Percentiles rank a stretch among this genome's conserved stretches.
Evolutionary conservation across 2,329 filamentous ascomycete genomes (phyloP).

Genomic region (Penicillium sp.): DNA sequence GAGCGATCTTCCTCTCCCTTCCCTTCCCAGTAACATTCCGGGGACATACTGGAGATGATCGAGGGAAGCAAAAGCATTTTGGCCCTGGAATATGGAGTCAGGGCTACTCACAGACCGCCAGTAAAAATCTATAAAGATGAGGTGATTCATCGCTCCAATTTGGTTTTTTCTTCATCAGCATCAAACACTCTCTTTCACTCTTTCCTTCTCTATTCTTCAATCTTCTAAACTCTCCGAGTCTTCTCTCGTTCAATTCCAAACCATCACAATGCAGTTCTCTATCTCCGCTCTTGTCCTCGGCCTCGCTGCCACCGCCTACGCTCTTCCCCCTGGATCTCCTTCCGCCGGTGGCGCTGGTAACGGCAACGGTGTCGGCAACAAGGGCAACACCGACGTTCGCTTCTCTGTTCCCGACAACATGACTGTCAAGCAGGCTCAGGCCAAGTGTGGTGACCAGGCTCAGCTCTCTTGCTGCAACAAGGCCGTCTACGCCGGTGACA

Average conservation of each 20-base stretch:
- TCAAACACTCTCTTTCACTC: conserved; percentile 33
- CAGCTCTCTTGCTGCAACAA: conserved; percentile 45
- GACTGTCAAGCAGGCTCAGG: conserved; percentile 40
- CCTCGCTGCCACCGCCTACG: conserved; percentile 36
- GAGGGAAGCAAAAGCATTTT: conserved; percentile 13
- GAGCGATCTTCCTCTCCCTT: conserved; percentile 18
- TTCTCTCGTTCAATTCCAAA: conserved; percentile 33
- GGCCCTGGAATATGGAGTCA: conserved; percentile 9
- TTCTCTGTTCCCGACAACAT: conserved; percentile 36
- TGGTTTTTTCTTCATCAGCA: conserved; percentile 30
- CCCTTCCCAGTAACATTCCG: conserved; percentile 37
- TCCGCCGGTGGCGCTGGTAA: conserved; percentile 22
- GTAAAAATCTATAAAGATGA: conserved; percentile 36
- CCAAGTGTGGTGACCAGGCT: conserved; percentile 41
- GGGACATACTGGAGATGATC: conserved; percentile 12
- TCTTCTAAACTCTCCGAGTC: conserved; percentile 17
- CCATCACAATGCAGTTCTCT: conserved; percentile 42
- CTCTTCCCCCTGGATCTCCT: conserved; percentile 28
- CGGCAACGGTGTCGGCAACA: conserved; percentile 31
- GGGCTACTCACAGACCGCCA: conserved; percentile 24
- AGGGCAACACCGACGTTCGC: conserved; percentile 35
- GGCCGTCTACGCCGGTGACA: conserved; percentile 38
- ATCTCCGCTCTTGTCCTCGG: conserved; percentile 35
- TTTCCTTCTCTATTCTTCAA: conserved; percentile 22
- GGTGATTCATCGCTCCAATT: conserved; percentile 17